phyloP scores from a whole-genome alignment of 2,329 filamentous ascomycete species.

The Truncatella angustata region DNA sequence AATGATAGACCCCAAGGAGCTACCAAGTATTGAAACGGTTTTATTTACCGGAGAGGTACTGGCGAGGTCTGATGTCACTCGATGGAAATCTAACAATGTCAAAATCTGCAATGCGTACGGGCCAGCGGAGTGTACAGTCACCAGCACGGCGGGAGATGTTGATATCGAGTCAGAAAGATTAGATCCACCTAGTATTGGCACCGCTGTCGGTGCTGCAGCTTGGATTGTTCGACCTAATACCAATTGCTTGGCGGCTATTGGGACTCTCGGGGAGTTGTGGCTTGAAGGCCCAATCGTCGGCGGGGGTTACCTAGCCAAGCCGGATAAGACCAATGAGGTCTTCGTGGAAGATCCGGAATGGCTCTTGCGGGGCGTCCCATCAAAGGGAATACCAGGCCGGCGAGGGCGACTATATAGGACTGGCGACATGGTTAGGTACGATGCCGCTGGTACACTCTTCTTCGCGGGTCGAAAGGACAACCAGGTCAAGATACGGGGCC shows the following conservation, averaged over 20 bases:
- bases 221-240: conserved; percentile 15
- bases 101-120: background rate
- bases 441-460: conserved; percentile 27
- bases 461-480: conserved; percentile 14
- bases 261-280: conserved; percentile 19
- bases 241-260: conserved; percentile 13
- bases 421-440: conserved; percentile 37
- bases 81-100: background rate
- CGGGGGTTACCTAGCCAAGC: conserved; percentile 42
- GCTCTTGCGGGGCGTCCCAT: conserved; percentile 21
- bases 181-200: background rate
- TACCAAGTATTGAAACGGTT: background rate
- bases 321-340: conserved; percentile 35
- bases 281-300: conserved; percentile 37
- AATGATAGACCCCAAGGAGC: background rate
- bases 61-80: background rate
- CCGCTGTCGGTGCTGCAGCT: background rate
- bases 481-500: conserved; percentile 9
- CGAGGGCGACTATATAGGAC: conserved; percentile 32
- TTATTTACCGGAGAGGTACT: background rate
- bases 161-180: background rate
- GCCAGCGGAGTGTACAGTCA: background rate
- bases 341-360: conserved; percentile 40
- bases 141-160: background rate
- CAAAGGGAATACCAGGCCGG: conserved; percentile 9